Percentiles rank a stretch among this genome's conserved stretches.
Conservation (phyloP, 1,284 basidiomycete genomes). For the Phellinidium pouzarii region DNA sequence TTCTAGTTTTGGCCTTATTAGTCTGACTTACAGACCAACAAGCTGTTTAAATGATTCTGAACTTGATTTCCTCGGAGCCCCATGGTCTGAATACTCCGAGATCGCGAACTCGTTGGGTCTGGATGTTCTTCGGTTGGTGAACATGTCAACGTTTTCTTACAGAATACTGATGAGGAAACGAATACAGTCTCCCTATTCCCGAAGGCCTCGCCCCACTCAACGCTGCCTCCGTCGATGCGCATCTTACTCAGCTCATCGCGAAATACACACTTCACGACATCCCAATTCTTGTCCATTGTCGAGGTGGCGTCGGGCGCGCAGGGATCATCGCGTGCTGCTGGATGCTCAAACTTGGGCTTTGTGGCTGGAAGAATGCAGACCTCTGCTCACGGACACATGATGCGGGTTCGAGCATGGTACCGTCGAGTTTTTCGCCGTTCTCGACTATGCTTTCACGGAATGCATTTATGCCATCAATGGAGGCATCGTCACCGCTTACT, state of each 20-base stretch:
- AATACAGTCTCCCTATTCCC: constrained; percentile 74
- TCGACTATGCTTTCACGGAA: not conserved
- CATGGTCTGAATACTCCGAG: constrained; percentile 72
- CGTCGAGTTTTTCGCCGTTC: not conserved
- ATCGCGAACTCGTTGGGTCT: constrained; percentile 62
- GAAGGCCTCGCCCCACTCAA: constrained; percentile 84
- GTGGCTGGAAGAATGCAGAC: constrained; percentile 51
- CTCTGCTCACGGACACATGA: constrained; percentile 13
- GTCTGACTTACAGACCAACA: constrained; percentile 7
- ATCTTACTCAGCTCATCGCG: constrained; percentile 66
- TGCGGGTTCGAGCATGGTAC: not conserved
- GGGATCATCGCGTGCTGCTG: constrained; percentile 91
- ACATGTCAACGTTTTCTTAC: too few species aligned
- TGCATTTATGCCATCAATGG: not conserved
- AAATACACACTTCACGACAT: constrained; percentile 72
- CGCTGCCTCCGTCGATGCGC: constrained; percentile 56
- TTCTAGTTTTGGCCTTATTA: constrained; percentile 16
- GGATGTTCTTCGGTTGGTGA: constrained; percentile 60
- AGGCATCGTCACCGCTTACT: not conserved
- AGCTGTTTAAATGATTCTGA: constrained; percentile 88
- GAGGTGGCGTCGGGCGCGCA: constrained; percentile 92
- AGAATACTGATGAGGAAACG: constrained; percentile 3
- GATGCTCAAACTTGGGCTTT: constrained; percentile 88
- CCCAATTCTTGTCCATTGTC: constrained; percentile 83
- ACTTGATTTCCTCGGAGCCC: constrained; percentile 74